Percentiles rank a stretch among this genome's conserved stretches.
Conservation (phyloP, 2,329 filamentous ascomycete genomes). For the Magnaporthiopsis rhizophila region DNA sequence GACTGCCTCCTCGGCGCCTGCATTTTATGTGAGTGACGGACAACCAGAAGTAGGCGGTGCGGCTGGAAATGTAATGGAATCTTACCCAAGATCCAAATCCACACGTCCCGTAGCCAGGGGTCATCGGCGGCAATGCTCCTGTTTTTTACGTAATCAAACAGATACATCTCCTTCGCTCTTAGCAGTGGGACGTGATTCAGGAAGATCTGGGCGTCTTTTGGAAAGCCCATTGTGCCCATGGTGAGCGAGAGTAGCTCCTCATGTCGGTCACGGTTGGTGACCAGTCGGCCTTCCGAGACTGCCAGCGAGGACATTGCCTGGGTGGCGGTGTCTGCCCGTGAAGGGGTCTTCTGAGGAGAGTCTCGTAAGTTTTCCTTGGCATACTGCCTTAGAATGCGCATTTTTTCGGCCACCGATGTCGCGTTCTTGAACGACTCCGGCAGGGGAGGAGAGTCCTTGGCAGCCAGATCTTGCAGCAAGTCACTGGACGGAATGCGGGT, state of each 20-base stretch:
- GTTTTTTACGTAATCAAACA: conserved; percentile 59
- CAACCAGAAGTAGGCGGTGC: not conserved
- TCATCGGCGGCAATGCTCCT: conserved; percentile 61
- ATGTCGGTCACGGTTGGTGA: conserved; percentile 42
- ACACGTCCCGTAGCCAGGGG: conserved; percentile 68
- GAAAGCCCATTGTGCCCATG: conserved; percentile 35
- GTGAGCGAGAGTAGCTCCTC: conserved; percentile 43
- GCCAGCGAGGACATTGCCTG: not conserved
- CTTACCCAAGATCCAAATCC: conserved; percentile 64
- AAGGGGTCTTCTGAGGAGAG: conserved; percentile 6
- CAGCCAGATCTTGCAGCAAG: conserved; percentile 28
- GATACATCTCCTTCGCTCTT: conserved; percentile 52
- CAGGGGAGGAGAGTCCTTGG: conserved; percentile 21
- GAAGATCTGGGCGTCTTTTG: conserved; percentile 41
- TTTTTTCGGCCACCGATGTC: conserved; percentile 38
- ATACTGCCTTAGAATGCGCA: conserved; percentile 35
- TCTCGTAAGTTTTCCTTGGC: conserved; percentile 16
- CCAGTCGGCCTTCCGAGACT: conserved; percentile 10
- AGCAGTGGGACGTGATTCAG: conserved; percentile 52
- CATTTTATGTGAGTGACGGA: conserved; percentile 13
- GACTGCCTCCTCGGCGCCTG: conserved; percentile 56
- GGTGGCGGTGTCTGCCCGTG: conserved; percentile 2
- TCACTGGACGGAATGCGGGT: conserved; percentile 24
- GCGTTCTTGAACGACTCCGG: conserved; percentile 34
- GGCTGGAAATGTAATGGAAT: not conserved